These are phyloP conservation scores for Nakaseomyces uthaithaninus DNA, from an alignment of 1,139 yeast genomes.

Conservation along the genomic window DNA sequence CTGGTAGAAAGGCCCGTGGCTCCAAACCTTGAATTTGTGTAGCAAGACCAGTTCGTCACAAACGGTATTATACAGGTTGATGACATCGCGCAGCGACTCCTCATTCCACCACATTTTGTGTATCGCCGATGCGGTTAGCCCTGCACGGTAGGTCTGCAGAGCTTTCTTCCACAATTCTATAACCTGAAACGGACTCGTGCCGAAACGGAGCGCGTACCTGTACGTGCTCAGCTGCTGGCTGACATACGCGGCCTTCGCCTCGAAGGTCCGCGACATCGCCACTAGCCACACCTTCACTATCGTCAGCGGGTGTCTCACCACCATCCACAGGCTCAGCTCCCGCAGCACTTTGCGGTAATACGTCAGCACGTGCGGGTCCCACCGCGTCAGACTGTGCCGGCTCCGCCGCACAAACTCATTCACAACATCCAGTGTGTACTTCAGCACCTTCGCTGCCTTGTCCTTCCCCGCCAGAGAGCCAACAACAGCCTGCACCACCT, in stretches of 20 bases:
- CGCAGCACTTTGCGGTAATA: conserved; percentile 25
- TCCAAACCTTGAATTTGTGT: conserved; percentile 46
- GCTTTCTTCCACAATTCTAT: conserved; percentile 22
- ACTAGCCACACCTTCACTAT: conserved; percentile 16
- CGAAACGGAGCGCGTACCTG: conserved; percentile 64
- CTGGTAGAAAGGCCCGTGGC: conserved; percentile 34
- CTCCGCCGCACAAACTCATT: conserved; percentile 42
- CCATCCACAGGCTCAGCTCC: conserved; percentile 23
- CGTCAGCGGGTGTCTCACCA: conserved; percentile 19
- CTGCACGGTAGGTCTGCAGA: conserved; percentile 10
- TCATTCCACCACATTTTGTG: conserved; percentile 36
- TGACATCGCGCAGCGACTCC: conserved; percentile 40
- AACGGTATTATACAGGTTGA: conserved; percentile 52
- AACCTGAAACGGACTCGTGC: conserved; percentile 58
- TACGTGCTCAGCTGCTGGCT: conserved; percentile 49
- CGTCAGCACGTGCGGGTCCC: conserved; percentile 15
- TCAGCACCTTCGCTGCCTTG: conserved; percentile 56
- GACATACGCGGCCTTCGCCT: conserved; percentile 38
- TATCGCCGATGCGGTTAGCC: conserved; percentile 13
- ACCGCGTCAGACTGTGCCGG: conserved; percentile 24
- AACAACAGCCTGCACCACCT: background rate
- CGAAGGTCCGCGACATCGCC: conserved; percentile 20
- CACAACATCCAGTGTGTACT: conserved; percentile 49
- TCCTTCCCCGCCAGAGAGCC: conserved; percentile 54
- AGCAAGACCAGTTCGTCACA: conserved; percentile 53